These are phyloP conservation scores for Xerocomus potaroensis DNA, from an alignment of 768 basidiomycete genomes.

Conservation along the genomic window DNA sequence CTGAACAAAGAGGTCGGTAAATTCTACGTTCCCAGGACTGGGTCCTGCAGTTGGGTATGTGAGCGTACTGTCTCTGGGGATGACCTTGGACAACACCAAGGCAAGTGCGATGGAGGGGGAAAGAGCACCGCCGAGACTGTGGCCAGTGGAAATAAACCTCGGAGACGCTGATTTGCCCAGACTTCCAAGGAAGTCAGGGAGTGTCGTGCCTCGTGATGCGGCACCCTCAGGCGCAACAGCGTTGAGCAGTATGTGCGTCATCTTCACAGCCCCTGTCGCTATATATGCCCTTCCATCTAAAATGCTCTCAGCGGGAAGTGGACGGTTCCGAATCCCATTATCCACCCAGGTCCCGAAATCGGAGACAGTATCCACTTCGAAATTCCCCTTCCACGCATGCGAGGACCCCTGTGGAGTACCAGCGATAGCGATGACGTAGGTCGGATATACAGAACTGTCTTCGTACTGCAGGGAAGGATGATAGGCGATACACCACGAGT, in stretches of 20 bases:
- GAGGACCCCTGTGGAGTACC: not conserved
- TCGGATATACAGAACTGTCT: conserved; percentile 3
- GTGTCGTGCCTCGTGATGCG: not conserved
- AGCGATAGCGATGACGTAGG: conserved; percentile 13
- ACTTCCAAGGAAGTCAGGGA: conserved; percentile 4
- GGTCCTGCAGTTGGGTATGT: conserved; percentile 4
- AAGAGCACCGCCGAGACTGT: conserved; percentile 11
- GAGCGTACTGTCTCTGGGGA: not conserved
- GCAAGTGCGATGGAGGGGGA: conserved; percentile 10
- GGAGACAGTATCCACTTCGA: conserved; percentile 5
- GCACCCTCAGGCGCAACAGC: not conserved
- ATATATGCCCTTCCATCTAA: not conserved
- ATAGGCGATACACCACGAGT: conserved; percentile 13
- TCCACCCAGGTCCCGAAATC: conserved; percentile 9
- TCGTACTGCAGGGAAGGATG: conserved; percentile 7
- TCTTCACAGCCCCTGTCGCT: not conserved
- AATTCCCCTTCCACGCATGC: conserved; percentile 5
- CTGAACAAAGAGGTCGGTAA: conserved; percentile 1
- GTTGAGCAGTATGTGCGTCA: conserved; percentile 2
- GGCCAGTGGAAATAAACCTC: conserved; percentile 6
- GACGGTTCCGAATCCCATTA: not conserved
- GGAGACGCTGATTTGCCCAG: not conserved
- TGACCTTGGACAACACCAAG: not conserved
- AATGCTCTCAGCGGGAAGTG: not conserved
- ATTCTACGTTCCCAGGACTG: conserved; percentile 2